phyloP scores from a whole-genome alignment of 2,329 filamentous ascomycete genomes.

The Leptographium radiaticola region DNA sequence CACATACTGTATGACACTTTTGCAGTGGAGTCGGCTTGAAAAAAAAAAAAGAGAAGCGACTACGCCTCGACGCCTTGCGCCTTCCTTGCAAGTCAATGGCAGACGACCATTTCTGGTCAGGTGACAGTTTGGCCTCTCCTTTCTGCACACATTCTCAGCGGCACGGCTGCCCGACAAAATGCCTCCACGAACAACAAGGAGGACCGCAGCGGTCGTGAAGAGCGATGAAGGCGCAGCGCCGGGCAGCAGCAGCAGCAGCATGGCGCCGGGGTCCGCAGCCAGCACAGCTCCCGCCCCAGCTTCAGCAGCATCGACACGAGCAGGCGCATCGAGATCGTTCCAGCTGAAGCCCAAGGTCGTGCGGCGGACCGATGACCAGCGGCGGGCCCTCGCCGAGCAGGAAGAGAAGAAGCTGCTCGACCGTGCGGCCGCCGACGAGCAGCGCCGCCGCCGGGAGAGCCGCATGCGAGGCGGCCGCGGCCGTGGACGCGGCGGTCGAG shows the following conservation, averaged over 20 bases:
- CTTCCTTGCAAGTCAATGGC: background rate
- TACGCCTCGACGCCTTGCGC: background rate
- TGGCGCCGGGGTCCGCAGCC: too few species aligned
- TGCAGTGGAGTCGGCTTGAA: background rate
- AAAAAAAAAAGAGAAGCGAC: background rate
- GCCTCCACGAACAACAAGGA: background rate
- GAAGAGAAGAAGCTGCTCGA: constrained; percentile 18
- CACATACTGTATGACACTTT: background rate
- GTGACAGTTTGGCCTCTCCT: background rate
- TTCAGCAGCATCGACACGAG: background rate
- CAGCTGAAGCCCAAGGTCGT: constrained; percentile 22
- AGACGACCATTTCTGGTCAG: background rate
- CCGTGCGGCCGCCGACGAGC: constrained; percentile 19
- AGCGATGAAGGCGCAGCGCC: background rate
- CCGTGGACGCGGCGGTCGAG: constrained; percentile 15
- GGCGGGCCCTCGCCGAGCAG: constrained; percentile 22
- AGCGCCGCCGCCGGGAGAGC: constrained; percentile 13
- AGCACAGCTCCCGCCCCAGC: background rate
- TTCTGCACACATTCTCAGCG: background rate
- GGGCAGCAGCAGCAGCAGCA: background rate
- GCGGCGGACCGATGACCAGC: constrained; percentile 21
- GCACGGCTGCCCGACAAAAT: background rate
- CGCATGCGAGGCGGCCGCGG: constrained; percentile 15
- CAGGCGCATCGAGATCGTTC: constrained; percentile 7
- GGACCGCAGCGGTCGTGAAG: background rate